Base-by-base conservation (phyloP, 352 stramenopile genomes). In the Elongisporangium prolatum region DNA sequence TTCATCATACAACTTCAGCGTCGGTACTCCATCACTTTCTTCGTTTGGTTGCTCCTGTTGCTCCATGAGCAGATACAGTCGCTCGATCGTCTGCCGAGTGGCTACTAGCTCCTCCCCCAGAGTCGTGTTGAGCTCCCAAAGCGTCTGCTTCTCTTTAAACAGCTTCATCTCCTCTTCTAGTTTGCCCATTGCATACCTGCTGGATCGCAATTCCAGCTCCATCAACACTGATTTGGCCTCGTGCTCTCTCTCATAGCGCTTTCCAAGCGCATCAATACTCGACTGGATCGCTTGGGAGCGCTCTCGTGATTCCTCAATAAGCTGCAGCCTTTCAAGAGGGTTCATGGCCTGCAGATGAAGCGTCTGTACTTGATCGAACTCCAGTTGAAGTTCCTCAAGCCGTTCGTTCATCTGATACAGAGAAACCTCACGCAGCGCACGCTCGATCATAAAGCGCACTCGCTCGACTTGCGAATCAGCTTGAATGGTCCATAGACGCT, bases 381-480 rank as follows among this genome's bases (percentile, higher is more conserved):
- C 57, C 13, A 59, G 56, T 3, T 74, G 56, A 0, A 89, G 69
- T 20, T 84, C 68, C 11, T 74, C 57, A 13, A 84, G 58, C 18
- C 72, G 68, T 47, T 88, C 81, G 22, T 52, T 57, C 38, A 86
- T 61, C 22, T 87, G 77, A 22, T 81, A 84, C 0, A 88, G 48
- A 9, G 78, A 80, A 51, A 89, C 81, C 21, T 89, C 78, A 0
- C 75, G 62, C 1, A 70, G 65, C 11, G 81, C 77, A 11, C 81
- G 81, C 56, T 91, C 81, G 2, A 91, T 62, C 21, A 89, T 62
- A 20, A 89, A 91, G 0, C 77, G 68, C 9, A 73, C 75, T 14
- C 78, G 63, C 20, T 83, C 75, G 13, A 88, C 66, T 60, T 91
- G 81, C 0, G 73, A 57, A 37, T 82, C 70, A 11, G 75, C 75